A percentile compares a stretch with the other conserved stretches of the same genome.
phyloP scores from a whole-genome alignment of 2,329 filamentous ascomycete species.

The Ceratocystis smalleyi region DNA sequence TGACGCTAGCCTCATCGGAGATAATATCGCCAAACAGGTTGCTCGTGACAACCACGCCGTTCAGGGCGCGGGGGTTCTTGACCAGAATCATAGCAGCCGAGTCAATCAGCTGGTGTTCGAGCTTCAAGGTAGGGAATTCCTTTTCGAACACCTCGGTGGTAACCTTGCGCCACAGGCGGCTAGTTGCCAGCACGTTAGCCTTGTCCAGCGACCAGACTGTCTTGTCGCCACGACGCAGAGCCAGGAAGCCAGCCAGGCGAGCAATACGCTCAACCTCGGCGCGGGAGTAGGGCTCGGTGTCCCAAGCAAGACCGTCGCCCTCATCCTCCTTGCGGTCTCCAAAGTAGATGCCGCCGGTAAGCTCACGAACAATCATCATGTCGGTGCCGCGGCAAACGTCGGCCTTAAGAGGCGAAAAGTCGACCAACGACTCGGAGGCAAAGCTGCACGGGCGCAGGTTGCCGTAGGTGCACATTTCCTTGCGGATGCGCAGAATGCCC shows the following conservation, averaged over 20 bases:
- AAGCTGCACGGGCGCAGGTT: slow-evolving; percentile 96
- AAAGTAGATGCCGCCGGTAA: slow-evolving; percentile 92
- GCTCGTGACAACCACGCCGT: slow-evolving; percentile 81
- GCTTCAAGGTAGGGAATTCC: slow-evolving; percentile 75
- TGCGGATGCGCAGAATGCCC: slow-evolving; percentile 78
- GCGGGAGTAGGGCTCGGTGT: slow-evolving; percentile 76
- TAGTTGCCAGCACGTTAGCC: slow-evolving; percentile 88
- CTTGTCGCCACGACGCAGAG: slow-evolving; percentile 55
- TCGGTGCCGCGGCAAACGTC: slow-evolving; percentile 74
- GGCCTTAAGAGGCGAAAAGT: slow-evolving; percentile 73
- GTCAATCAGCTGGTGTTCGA: slow-evolving; percentile 86
- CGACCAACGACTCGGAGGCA: slow-evolving; percentile 69
- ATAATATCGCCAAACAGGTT: slow-evolving; percentile 97
- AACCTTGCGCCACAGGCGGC: slow-evolving; percentile 74
- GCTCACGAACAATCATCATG: slow-evolving; percentile 82
- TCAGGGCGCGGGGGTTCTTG: slow-evolving; percentile 76
- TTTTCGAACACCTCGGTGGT: slow-evolving; percentile 70
- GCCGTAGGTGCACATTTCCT: slow-evolving; percentile 84
- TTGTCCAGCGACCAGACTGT: slow-evolving; percentile 77
- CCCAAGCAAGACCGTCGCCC: slow-evolving; percentile 57
- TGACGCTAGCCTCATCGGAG: slow-evolving; percentile 85
- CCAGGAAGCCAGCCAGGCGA: slow-evolving; percentile 65
- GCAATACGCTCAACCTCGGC: slow-evolving; percentile 79
- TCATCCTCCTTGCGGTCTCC: slow-evolving; percentile 71
- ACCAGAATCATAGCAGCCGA: slow-evolving; percentile 96